Base-by-base conservation (phyloP, 352 stramenopile species). In the Phytophthora tubulina region DNA sequence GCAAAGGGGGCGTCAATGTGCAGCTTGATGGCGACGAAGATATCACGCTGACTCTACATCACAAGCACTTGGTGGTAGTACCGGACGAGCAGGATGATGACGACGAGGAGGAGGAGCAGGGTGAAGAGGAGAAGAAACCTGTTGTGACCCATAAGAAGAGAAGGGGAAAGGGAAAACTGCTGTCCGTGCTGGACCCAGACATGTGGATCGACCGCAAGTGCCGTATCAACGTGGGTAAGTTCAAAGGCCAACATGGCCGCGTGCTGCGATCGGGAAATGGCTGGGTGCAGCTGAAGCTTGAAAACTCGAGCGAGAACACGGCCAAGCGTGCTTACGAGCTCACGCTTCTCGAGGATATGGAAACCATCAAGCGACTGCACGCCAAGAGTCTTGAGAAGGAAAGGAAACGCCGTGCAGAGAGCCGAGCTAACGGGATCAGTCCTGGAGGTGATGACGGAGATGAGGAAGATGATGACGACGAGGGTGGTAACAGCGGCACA, bases 141-240 rank as follows among this genome's bases (percentile, higher is more conserved):
- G 45, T 30, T 15, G 48, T 53, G 9, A 21, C 42, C 3, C 50
- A 67, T 6, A 74, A 69, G 36, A 78, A 72, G 48, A 58, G 51
- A 67, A 72, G 71, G 27, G 71, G 75, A 8, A 93, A 90, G 38
- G 79, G 84, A 6, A 82, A 90, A 55, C 63, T 96, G 15, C 74
- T 96, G 1, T 95, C 89, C 1, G 80, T 87, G 59, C 54, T 96
- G 36, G 90, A 96, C 42, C 89, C 90, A 1, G 90, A 96, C 21
- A 93, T 96, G 87, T 96, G 90, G 90, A 94, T 96, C 31, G 88
- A 93, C 48, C 90, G 90, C 49, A 86, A 87, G 46, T 95, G 89
- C 46, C 85, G 90, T 15, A 94, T 96, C 57, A 96, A 96, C 53
- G 90, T 96, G 1, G 90, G 90, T 62, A 96, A 96, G 72, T 96